phyloP scores from a whole-genome alignment of 352 stramenopile genomes.

The Elongisporangium senticosum region DNA sequence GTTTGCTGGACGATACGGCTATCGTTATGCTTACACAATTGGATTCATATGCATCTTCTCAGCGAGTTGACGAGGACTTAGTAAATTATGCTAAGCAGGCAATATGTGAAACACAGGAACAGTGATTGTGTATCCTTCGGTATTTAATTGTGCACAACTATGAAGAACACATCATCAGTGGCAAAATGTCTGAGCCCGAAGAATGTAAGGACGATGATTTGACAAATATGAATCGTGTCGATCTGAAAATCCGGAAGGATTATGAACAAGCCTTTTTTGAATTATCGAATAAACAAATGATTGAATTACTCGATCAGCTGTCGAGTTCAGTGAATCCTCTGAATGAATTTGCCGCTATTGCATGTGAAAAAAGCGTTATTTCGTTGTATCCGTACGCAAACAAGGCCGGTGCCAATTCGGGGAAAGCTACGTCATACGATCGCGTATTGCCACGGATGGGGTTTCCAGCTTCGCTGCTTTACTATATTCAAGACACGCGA shows the following conservation, averaged over 20 bases:
- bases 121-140: constrained; percentile 38
- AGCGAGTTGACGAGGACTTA: constrained; percentile 39
- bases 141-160: constrained; percentile 79
- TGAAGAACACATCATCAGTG: constrained; percentile 57
- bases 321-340: constrained; percentile 14
- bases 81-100: constrained; percentile 40
- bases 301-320: constrained; percentile 47
- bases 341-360: constrained; percentile 60
- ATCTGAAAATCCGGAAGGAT: constrained; percentile 48
- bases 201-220: constrained; percentile 23
- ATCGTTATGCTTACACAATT: constrained; percentile 47
- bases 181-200: constrained; percentile 25
- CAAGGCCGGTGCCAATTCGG: too few relatives aligned
- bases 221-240: constrained; percentile 38
- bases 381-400: constrained; percentile 46
- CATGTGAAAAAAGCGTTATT: constrained; percentile 39
- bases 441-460: constrained; percentile 37
- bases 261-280: constrained; percentile 25
- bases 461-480: constrained; percentile 64
- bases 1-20: constrained; percentile 33
- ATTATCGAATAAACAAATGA: constrained; percentile 40
- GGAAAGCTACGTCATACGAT: too few relatives aligned
- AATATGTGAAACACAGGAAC: constrained; percentile 12
- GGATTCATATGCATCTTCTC: constrained; percentile 56
- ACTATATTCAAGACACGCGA: constrained; percentile 68